phyloP scores from a whole-genome alignment of 495 filamentous ascomycete species.

The Xylaria flabelliformis region DNA sequence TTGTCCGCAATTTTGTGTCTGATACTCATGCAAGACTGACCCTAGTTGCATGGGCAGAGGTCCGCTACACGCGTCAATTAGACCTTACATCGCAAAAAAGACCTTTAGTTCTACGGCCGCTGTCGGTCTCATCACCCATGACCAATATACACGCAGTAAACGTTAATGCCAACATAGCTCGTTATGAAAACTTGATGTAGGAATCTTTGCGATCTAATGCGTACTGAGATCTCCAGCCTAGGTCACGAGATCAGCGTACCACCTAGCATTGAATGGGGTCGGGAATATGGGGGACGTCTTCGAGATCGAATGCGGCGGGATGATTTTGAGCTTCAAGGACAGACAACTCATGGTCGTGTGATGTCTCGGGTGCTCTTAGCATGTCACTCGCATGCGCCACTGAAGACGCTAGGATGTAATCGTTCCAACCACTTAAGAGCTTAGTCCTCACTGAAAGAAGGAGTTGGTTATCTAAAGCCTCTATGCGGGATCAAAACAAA shows the following conservation, averaged over 20 bases:
- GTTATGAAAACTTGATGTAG: not conserved
- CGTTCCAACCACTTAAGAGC: not conserved
- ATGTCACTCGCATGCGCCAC: not conserved
- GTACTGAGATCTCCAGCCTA: not conserved
- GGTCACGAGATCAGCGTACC: slow-evolving; percentile 8
- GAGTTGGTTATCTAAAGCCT: not conserved
- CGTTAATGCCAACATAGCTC: not conserved
- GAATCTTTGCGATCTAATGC: slow-evolving; percentile 3
- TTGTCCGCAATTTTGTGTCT: not conserved
- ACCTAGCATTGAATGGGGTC: not conserved
- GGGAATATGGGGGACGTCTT: not conserved
- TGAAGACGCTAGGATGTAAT: not conserved
- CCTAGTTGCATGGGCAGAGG: not conserved
- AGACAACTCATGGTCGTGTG: not conserved
- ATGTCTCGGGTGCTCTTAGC: not conserved
- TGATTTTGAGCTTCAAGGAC: not conserved
- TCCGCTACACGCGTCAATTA: not conserved
- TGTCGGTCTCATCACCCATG: not conserved
- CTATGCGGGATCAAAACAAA: not conserved
- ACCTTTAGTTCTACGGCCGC: not conserved
- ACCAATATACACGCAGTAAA: not conserved
- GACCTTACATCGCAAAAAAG: not conserved
- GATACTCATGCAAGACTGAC: not conserved
- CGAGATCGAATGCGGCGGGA: not conserved
- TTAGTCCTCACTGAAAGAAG: not conserved